Base-by-base conservation (phyloP, 1,139 yeast genomes). In the Candida pseudocylindracea region DNA sequence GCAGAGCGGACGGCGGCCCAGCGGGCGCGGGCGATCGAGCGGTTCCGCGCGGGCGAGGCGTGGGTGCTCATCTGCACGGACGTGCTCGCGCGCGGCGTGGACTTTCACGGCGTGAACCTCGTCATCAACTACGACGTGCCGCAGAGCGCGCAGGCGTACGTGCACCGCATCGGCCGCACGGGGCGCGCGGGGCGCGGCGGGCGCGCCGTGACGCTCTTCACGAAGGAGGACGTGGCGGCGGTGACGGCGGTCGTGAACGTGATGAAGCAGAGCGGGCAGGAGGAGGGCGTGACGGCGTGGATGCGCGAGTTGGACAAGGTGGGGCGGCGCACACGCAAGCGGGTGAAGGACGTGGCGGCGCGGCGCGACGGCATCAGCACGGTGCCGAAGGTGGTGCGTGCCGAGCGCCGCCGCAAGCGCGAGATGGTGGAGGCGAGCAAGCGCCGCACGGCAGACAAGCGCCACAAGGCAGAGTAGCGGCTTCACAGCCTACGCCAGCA, bases 11-110 rank as follows among this genome's bases (percentile, higher is more conserved):
- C 96, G 0, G 83, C 78, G 35, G 64, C 69, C 31, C 96, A 88
- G 54, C 69, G 98, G 56, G 85, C 80, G 37, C 73, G 70, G 33
- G 79, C 78, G 13, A 80, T 91, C 40, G 78, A 76, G 45, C 58
- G 80, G 40, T 91, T 88, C 55, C 78, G 72, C 47, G 66, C 63
- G 36, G 98, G 98, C 26, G 93, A 85, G 30, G 62, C 85, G 29
- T 91, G 98, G 98, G 93, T 91, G 32, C 62, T 91, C 40, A 88
- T 91, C 37, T 83, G 96, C 48, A 91, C 98, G 1, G 98, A 91
- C 53, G 94, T 91, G 34, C 57, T 91, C 35, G 74, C 96, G 2
- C 68, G 99, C 55, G 99, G 99, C 58, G 83, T 91, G 36, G 98
- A 91, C 53, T 91, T 91, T 57, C 81, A 81, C 47, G 96, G 96